Conservation (phyloP, 2,329 filamentous ascomycete species). For the Aspergillus fumigatiaffinis region DNA sequence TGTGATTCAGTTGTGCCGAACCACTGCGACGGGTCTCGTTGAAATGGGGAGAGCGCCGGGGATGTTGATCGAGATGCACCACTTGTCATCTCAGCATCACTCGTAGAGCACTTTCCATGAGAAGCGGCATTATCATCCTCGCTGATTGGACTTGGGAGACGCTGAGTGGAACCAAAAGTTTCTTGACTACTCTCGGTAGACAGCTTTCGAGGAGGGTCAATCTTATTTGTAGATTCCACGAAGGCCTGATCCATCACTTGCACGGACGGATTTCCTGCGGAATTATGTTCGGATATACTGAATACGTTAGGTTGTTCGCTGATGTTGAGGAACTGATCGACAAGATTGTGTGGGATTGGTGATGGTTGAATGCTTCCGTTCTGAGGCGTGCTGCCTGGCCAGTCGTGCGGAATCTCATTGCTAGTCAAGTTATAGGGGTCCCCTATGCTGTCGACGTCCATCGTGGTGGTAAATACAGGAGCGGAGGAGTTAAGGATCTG, state of each 20-base stretch:
- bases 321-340: conserved; percentile 29
- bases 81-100: conserved; percentile 18
- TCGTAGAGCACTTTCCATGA: conserved; percentile 6
- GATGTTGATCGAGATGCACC: conserved; percentile 6
- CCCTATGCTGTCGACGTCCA: conserved; percentile 29
- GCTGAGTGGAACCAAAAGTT: conserved; percentile 19
- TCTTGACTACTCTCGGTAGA: conserved; percentile 6
- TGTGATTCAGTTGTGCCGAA: background rate
- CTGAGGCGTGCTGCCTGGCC: conserved; percentile 15
- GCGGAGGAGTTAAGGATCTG: background rate
- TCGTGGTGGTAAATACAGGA: conserved; percentile 11
- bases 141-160: conserved; percentile 40
- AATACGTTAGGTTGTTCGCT: conserved; percentile 26
- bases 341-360: conserved; percentile 26
- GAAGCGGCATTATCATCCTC: conserved; percentile 26
- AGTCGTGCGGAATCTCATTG: conserved; percentile 18
- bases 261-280: conserved; percentile 5
- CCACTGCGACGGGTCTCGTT: background rate
- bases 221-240: background rate
- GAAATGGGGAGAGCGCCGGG: background rate
- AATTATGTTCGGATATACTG: conserved; percentile 28
- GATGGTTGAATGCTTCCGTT: conserved; percentile 22
- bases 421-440: conserved; percentile 15
- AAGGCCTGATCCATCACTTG: background rate
- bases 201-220: background rate